Evolutionary conservation across 768 basidiomycete genomes (phyloP), one percentile per base, ranked within the genome.

Genomic region (Tricholoma terreum): DNA sequence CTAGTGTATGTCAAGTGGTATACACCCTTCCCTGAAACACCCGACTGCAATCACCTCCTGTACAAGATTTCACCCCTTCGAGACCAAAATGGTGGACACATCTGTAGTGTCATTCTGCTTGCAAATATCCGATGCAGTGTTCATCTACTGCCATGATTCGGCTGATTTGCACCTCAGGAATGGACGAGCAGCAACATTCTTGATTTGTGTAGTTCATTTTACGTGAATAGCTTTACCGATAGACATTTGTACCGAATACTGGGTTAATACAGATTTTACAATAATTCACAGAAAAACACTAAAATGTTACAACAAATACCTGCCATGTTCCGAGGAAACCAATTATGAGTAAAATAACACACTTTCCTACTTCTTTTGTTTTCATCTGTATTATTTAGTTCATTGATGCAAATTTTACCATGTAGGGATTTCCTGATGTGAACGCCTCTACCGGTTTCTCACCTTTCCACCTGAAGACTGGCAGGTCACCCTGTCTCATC

Each of bases 1-100:
- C 61, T 71, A 14, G 69, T 69, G 2, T 70, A 69, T 55, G 60
- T 71, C 6, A 64, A 71, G 54, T 69, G 69, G 67, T 70, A 65
- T 54, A 27, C 24, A 27, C 24, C 24, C 24, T 27, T 27, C 24
- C 24, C 24, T 27, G 24, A 27, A 27, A 27, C 59, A 62, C 15
- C 38, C 56, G 2, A 67, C 68, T 43, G n/a, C 55, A 19, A 3
- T 19, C 21, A 17, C 15, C 38, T 42, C 15, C 14, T 42, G 38
- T 42, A 42, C 38, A 14, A 42, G 38, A 19, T 42, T 7, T 42
- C 38, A 27, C 24, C 24, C 19, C 38, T 14, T 4, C 14, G 38
- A 15, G 19, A 19, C 9, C 56, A 36, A 21, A 34, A 64, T 58
- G 60, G 62, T 7, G 27, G 52, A 10, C 55, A 42, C 9, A 19